These are phyloP conservation scores for Remersonia thermophila DNA, from an alignment of 2,329 filamentous ascomycete genomes.

Conservation along the genomic window DNA sequence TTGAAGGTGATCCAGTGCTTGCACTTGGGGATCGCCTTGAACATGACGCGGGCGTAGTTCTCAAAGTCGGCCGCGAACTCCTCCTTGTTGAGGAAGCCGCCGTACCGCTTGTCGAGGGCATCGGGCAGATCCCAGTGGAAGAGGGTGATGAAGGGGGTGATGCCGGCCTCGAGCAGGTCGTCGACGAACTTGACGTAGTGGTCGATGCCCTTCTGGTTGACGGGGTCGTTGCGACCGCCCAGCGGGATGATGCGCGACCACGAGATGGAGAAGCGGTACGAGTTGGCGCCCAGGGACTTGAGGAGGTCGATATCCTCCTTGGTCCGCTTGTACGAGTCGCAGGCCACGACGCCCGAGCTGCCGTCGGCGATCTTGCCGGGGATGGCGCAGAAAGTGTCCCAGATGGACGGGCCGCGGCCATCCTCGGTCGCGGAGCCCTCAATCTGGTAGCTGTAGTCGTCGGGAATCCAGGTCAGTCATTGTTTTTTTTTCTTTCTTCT, in stretches of 20 bases:
- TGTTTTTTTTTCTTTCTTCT: not conserved
- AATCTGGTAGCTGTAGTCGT: conserved; percentile 61
- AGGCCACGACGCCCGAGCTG: conserved; percentile 63
- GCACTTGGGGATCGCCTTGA: conserved; percentile 61
- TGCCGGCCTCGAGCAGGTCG: conserved; percentile 62
- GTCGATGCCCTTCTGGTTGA: conserved; percentile 66
- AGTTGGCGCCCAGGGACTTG: conserved; percentile 58
- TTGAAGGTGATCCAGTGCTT: conserved; percentile 89
- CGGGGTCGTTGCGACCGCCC: conserved; percentile 68
- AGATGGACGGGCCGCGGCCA: conserved; percentile 71
- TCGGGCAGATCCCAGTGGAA: conserved; percentile 85
- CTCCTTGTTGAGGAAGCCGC: conserved; percentile 64
- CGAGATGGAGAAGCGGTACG: conserved; percentile 75
- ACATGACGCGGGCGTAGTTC: conserved; percentile 64
- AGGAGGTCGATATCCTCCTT: conserved; percentile 66
- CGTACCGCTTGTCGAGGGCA: conserved; percentile 66
- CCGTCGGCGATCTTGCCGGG: conserved; percentile 75
- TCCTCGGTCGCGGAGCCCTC: conserved; percentile 65
- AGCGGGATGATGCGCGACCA: conserved; percentile 78
- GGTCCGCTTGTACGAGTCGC: conserved; percentile 76
- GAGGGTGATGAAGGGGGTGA: conserved; percentile 69
- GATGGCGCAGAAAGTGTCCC: conserved; percentile 77
- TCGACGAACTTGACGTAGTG: conserved; percentile 72
- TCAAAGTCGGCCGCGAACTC: conserved; percentile 77
- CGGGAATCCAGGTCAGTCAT: not conserved